Conservation (phyloP, 2,329 filamentous ascomycete genomes). For the Neonectria neomacrospora region DNA sequence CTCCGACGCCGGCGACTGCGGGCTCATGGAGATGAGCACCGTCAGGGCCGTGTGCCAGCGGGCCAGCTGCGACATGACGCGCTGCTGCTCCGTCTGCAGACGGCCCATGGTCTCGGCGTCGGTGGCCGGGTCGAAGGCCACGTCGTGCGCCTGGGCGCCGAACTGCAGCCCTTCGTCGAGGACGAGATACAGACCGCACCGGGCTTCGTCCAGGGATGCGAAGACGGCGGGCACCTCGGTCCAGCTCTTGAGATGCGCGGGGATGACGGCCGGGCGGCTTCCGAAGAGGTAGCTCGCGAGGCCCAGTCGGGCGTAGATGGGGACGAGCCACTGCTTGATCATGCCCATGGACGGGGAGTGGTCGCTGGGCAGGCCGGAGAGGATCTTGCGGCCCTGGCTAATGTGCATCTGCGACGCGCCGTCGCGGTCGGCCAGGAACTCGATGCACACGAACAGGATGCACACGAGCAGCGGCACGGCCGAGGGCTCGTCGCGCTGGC, state of each 20-base stretch:
- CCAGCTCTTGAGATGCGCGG: slow-evolving; percentile 47
- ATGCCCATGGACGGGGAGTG: slow-evolving; percentile 49
- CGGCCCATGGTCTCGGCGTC: slow-evolving; percentile 38
- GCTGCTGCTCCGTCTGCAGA: slow-evolving; percentile 49
- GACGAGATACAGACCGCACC: slow-evolving; percentile 50
- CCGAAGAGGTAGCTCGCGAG: slow-evolving; percentile 56
- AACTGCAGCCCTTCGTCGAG: slow-evolving; percentile 55
- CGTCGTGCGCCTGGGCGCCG: slow-evolving; percentile 41
- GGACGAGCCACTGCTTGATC: slow-evolving; percentile 54
- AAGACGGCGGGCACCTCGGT: slow-evolving; percentile 50
- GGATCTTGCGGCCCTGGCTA: slow-evolving; percentile 55
- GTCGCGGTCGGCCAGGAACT: slow-evolving; percentile 64
- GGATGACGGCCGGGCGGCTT: slow-evolving; percentile 50
- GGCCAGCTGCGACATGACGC: slow-evolving; percentile 44
- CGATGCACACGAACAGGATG: slow-evolving; percentile 64
- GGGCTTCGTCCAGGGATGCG: slow-evolving; percentile 47
- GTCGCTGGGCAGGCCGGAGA: slow-evolving; percentile 48
- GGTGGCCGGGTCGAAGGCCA: slow-evolving; percentile 42
- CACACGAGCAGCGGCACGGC: slow-evolving; percentile 57
- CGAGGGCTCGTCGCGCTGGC: slow-evolving; percentile 44
- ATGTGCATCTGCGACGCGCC: slow-evolving; percentile 58
- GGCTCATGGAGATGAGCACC: slow-evolving; percentile 41
- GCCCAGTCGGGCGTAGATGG: slow-evolving; percentile 57
- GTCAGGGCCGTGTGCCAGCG: slow-evolving; percentile 49
- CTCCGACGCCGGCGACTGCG: slow-evolving; percentile 28